phyloP scores from a whole-genome alignment of 495 filamentous ascomycete species.

The Aspergillus bridgeri region DNA sequence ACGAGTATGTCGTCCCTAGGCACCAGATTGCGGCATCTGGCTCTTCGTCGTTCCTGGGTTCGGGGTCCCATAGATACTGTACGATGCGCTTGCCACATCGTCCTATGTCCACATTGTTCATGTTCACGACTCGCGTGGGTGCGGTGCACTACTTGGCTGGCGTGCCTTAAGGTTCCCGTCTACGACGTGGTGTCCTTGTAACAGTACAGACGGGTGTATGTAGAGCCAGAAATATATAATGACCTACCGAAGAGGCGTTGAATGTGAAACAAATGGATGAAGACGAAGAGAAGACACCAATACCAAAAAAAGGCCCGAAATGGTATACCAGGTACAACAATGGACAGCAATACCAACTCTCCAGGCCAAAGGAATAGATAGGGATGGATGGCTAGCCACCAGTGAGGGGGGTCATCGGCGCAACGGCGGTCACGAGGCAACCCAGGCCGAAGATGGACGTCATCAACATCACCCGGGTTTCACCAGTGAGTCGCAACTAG shows the following conservation, averaged over 20 bases:
- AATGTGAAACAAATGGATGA: neutral
- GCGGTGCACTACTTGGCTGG: neutral
- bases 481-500: neutral
- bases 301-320: neutral
- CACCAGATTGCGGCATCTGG: constrained; percentile 79
- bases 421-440: neutral
- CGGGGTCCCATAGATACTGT: constrained; percentile 93
- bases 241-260: neutral
- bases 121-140: constrained; percentile 23
- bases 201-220: neutral
- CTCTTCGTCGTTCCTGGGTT: constrained; percentile 76
- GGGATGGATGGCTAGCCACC: neutral
- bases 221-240: neutral
- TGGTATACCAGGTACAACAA: neutral
- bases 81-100: constrained; percentile 79
- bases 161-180: neutral
- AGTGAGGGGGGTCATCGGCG: neutral
- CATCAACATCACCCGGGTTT: neutral
- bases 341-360: neutral
- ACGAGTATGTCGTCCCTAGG: constrained; percentile 70
- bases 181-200: neutral
- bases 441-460: neutral
- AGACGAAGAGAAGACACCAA: neutral
- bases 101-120: constrained; percentile 60
- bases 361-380: neutral